Evolutionary conservation across 108 stramenopile species (phyloP).

Genomic region (Cyclotella choctawhatcheeana): DNA sequence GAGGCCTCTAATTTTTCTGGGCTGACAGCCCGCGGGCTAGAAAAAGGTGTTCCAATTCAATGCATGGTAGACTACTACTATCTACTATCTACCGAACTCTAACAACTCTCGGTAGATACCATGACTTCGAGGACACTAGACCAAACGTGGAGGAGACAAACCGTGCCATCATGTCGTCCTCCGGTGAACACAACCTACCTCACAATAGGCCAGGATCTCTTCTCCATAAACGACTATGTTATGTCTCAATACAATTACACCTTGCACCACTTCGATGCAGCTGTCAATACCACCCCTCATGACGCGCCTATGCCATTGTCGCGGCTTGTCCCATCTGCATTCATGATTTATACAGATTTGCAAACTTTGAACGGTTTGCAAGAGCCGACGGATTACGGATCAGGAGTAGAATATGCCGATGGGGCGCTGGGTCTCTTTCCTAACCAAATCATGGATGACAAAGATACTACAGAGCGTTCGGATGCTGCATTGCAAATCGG

Average conservation of each 20-base stretch:
- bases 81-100: too few species aligned
- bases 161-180: conserved; percentile 57
- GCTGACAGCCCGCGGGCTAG: too few species aligned
- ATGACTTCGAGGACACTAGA: conserved; percentile 1
- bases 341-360: conserved; percentile 84
- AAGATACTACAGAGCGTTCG: neutral
- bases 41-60: too few species aligned
- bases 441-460: neutral
- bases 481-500: conserved; percentile 69
- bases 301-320: conserved; percentile 23
- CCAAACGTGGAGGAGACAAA: conserved; percentile 2
- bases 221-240: conserved; percentile 79
- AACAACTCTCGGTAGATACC: too few species aligned
- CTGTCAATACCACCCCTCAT: neutral
- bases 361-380: conserved; percentile 65
- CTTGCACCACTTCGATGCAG: conserved; percentile 48
- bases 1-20: too few species aligned
- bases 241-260: conserved; percentile 74
- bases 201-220: conserved; percentile 67
- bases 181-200: conserved; percentile 61
- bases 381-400: conserved; percentile 78
- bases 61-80: too few species aligned
- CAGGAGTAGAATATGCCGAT: conserved; percentile 78
- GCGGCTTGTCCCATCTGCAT: conserved; percentile 63
- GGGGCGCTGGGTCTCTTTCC: conserved; percentile 49